Percentiles rank a stretch among this genome's conserved stretches.
phyloP scores from a whole-genome alignment of 2,329 filamentous ascomycete species.

The Neurospora sp. region DNA sequence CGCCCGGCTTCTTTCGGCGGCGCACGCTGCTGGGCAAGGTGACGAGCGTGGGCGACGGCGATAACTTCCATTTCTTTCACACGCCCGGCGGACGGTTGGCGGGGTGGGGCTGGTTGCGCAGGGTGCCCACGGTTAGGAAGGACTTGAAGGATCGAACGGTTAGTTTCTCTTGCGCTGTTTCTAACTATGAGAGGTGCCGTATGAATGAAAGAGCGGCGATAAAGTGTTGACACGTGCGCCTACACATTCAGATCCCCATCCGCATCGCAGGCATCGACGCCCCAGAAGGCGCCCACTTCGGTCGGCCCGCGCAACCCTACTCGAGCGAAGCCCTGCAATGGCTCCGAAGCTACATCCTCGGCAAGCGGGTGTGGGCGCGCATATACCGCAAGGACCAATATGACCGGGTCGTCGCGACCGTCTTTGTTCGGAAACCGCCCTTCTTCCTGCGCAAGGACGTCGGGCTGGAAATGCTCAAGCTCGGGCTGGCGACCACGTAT shows the following conservation, averaged over 20 bases:
- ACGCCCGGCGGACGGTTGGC: slow-evolving; percentile 80
- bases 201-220: background rate
- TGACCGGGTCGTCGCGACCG: slow-evolving; percentile 79
- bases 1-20: slow-evolving; percentile 62
- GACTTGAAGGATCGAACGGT: slow-evolving; percentile 67
- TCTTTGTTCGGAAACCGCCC: slow-evolving; percentile 57
- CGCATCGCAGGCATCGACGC: slow-evolving; percentile 89
- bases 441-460: slow-evolving; percentile 60
- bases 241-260: slow-evolving; percentile 59
- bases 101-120: slow-evolving; percentile 89
- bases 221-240: background rate
- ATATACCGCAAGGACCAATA: slow-evolving; percentile 87
- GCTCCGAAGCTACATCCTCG: slow-evolving; percentile 63
- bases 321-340: slow-evolving; percentile 72
- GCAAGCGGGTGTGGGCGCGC: slow-evolving; percentile 68
- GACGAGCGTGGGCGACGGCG: slow-evolving; percentile 90
- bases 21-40: slow-evolving; percentile 76
- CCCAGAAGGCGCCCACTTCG: slow-evolving; percentile 88
- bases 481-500: slow-evolving; percentile 81
- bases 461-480: slow-evolving; percentile 79
- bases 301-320: slow-evolving; percentile 75
- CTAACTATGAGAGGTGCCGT: no score
- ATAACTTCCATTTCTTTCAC: slow-evolving; percentile 91
- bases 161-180: background rate
- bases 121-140: slow-evolving; percentile 58